A percentile compares a stretch with the other conserved stretches of the same genome.
Conservation (phyloP, 139 green algal species). For the Haematococcus lacustris region DNA sequence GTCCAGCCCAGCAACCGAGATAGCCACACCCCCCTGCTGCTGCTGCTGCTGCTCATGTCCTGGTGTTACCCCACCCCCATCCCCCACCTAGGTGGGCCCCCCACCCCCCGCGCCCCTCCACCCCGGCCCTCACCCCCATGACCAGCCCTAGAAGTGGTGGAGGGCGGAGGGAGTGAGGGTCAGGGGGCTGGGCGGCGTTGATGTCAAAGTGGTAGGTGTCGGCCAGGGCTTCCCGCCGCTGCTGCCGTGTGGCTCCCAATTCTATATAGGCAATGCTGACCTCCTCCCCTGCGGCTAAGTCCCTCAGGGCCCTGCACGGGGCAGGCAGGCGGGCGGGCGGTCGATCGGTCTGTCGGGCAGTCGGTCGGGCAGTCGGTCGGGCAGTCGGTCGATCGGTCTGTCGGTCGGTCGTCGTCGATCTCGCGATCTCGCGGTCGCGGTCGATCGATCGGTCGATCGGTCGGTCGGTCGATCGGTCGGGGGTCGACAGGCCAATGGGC, state of each 20-base stretch:
- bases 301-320: constrained; percentile 35
- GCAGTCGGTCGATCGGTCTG: no score
- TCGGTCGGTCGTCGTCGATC: no score
- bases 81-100: no score
- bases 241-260: constrained; percentile 50
- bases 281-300: constrained; percentile 47
- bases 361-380: no score
- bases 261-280: constrained; percentile 74
- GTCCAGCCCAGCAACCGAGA: neutral
- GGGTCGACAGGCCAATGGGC: neutral
- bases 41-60: neutral
- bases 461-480: no score
- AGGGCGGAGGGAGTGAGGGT: neutral
- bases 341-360: no score
- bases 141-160: neutral
- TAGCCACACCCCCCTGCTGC: neutral
- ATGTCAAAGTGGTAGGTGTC: constrained; percentile 67
- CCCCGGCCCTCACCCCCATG: no score
- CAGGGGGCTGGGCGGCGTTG: neutral
- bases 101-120: no score
- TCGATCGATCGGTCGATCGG: no score
- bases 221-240: constrained; percentile 46
- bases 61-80: no score
- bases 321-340: neutral
- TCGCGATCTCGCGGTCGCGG: no score